phyloP scores from a whole-genome alignment of 208 protist species.

The Acanthamoeba sp. region DNA sequence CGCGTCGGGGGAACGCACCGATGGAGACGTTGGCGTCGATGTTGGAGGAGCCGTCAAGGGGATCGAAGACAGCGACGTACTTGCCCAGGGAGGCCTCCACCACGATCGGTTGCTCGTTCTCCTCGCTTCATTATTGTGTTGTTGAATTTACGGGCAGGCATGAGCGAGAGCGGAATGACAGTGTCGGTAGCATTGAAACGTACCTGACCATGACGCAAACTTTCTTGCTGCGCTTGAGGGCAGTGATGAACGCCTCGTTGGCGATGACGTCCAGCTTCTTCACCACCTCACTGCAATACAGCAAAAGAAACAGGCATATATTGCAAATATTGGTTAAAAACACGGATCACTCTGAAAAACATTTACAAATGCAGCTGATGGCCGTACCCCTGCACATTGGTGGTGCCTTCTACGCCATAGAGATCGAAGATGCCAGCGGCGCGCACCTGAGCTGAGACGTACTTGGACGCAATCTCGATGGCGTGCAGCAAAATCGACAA shows the following conservation, averaged over 20 bases:
- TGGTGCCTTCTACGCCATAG: constrained; percentile 7
- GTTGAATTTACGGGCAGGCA: not conserved
- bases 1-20: no score
- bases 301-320: not conserved
- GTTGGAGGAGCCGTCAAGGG: constrained; percentile 97
- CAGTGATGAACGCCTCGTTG: constrained; percentile 88
- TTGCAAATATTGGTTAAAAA: no score
- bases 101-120: constrained; percentile 87
- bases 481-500: constrained; percentile 62
- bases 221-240: constrained; percentile 78
- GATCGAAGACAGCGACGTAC: constrained; percentile 96
- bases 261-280: constrained; percentile 92
- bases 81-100: constrained; percentile 86
- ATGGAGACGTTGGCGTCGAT: constrained; percentile 98
- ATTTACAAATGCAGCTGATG: not conserved
- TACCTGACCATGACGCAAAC: constrained; percentile 59
- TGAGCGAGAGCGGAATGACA: not conserved
- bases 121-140: constrained; percentile 56
- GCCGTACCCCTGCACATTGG: constrained; percentile 48
- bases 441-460: constrained; percentile 24
- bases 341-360: no score
- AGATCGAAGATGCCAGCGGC: constrained; percentile 48
- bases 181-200: not conserved
- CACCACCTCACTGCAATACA: constrained; percentile 87
- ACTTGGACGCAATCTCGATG: constrained; percentile 52